Evolutionary conservation across 768 basidiomycete species (phyloP), one percentile per base, ranked within the genome.

Genomic region (Termitomyces sp.): DNA sequence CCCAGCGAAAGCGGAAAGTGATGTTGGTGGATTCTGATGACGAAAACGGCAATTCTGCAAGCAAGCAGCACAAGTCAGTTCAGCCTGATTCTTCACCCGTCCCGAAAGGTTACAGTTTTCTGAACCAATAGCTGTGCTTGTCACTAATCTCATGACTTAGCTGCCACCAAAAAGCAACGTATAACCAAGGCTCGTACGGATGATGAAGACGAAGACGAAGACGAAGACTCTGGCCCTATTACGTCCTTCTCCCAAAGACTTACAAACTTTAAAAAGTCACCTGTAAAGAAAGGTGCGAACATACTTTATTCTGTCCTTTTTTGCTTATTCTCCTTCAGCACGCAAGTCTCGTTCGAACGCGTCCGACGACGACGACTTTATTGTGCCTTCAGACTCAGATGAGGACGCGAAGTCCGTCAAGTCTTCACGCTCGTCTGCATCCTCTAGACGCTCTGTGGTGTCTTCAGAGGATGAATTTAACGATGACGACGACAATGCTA

Each of bases 1-100:
- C 59, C 2, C 73, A 77, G 23, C 72, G 71, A 44, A 91, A 91
- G 69, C 86, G 90, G 38, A 92, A 91, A 70, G 77, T 85, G 19
- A 68, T 87, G 23, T 63, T 85, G 23, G 81, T 80, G 10, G 89
- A 90, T 61, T 90, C 89, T 1, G 90, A 92, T n/a, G 86, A 87
- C 45, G 61, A 65, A 44, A 62, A 38, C 29, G 19, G 47, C 42
- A 25, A 68, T 60, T 56, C 69, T n/a, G 60, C 67, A 21, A 57
- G 48, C 35, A 58, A 59, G 49, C 61, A 59, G 56, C 67, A 59
- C 61, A 71, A 65, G 56, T 61, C 62, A 59, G 60, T 55, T 61
- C 69, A 61, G 50, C 68, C 60, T 57, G 67, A 48, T 63, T 78
- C 79, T 14, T 78, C 79, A 5, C 78, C 79, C 10, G 67, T 73